These are phyloP conservation scores for Fusarium sp. DNA, from an alignment of 2,329 filamentous ascomycete species.

Conservation along the genomic window DNA sequence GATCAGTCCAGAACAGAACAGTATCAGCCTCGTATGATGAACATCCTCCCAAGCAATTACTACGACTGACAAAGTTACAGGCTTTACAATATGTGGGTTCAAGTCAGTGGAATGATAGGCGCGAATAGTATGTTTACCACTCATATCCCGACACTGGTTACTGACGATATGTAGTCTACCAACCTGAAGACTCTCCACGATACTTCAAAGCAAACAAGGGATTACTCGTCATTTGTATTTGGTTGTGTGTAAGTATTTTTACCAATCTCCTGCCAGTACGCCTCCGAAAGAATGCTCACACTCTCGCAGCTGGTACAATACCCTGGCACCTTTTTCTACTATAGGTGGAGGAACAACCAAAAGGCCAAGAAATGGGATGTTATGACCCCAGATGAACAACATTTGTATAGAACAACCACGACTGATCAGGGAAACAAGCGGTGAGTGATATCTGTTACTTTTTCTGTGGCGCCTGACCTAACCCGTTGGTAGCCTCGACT, in stretches of 20 bases:
- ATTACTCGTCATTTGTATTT: slow-evolving; percentile 8
- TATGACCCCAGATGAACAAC: slow-evolving; percentile 56
- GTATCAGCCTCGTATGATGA: slow-evolving; percentile 56
- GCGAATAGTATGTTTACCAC: slow-evolving; percentile 50
- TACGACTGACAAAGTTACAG: slow-evolving; percentile 51
- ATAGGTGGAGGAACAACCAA: slow-evolving; percentile 54
- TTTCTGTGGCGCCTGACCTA: not conserved
- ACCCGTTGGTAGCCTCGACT: slow-evolving; percentile 10
- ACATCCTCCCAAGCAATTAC: no score
- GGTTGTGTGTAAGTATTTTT: slow-evolving; percentile 2
- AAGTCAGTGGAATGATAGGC: slow-evolving; percentile 56
- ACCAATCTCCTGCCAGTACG: accelerated
- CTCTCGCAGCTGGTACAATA: slow-evolving; percentile 52
- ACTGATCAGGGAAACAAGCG: slow-evolving; percentile 49
- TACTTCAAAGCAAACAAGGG: slow-evolving; percentile 55
- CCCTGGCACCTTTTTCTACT: slow-evolving; percentile 55
- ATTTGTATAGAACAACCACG: slow-evolving; percentile 58
- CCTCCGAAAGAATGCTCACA: not conserved
- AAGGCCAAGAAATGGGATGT: slow-evolving; percentile 56
- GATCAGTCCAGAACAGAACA: slow-evolving; percentile 61
- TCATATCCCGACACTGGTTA: accelerated
- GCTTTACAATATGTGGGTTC: slow-evolving; percentile 65
- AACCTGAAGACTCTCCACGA: slow-evolving; percentile 52
- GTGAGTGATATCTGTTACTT: not conserved
- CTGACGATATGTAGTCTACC: slow-evolving; percentile 49